These are phyloP conservation scores for Aspergillus ochraceus DNA, from an alignment of 2,329 filamentous ascomycete genomes.

Conservation along the genomic window DNA sequence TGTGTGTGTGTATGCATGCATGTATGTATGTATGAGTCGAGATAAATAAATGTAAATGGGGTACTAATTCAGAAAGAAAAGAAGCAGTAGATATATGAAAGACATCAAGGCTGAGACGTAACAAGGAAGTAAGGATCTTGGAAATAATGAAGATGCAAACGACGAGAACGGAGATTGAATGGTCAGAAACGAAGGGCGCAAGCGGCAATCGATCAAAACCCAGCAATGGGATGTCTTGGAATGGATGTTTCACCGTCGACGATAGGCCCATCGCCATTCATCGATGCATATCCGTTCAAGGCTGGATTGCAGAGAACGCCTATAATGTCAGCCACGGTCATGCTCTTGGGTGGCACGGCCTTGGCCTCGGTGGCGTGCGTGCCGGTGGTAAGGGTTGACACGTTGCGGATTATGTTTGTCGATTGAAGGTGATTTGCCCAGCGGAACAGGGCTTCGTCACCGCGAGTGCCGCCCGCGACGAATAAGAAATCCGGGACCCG, in stretches of 20 bases:
- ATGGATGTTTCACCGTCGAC: background rate
- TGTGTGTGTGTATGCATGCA: background rate
- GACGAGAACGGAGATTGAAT: background rate
- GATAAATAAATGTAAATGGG: no score
- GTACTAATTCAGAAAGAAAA: no score
- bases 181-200: background rate
- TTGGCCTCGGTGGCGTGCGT: slow-evolving; percentile 81
- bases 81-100: background rate
- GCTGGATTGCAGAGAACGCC: slow-evolving; percentile 15
- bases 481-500: slow-evolving; percentile 77
- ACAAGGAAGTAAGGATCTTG: background rate
- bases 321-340: slow-evolving; percentile 65
- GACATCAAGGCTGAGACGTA: background rate
- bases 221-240: background rate
- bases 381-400: slow-evolving; percentile 81
- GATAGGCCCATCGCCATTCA: background rate
- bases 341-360: slow-evolving; percentile 78
- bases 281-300: slow-evolving; percentile 3
- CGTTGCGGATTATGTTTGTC: slow-evolving; percentile 59
- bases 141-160: background rate
- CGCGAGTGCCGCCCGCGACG: slow-evolving; percentile 82
- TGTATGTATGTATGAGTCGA: no score
- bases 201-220: background rate
- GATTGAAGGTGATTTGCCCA: slow-evolving; percentile 81
- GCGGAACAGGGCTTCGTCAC: slow-evolving; percentile 85